Base-by-base conservation (phyloP, 1,139 yeast genomes). In the Yamadazyma pseudoaaseri region DNA sequence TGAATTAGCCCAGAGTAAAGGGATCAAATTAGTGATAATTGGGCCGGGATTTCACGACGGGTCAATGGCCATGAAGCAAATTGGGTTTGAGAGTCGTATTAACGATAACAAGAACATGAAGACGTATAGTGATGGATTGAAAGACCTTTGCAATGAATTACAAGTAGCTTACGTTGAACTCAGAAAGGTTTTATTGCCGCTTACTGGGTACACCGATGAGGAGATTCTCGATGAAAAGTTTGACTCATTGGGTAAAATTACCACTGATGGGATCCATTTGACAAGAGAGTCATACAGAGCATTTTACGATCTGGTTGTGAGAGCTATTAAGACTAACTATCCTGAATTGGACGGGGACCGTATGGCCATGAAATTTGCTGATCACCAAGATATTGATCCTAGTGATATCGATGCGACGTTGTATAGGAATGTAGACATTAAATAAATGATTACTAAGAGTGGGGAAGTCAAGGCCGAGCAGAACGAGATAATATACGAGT, bases 201-300 rank as follows among this genome's bases (percentile, higher is more conserved):
- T 21, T 11, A 30, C 37, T 26, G 47, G 43, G 9, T 35, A 31
- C 16, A 35, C 47, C 6, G 43, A 41, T 27, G 43, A 46, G 12
- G 44, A 51, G 16, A 26, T 54, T 6, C 29, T 51, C 11, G 34
- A 45, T 10, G 44, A 41, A 15, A 38, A 44, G 6, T 35, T 33
- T 9, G 49, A 46, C 0, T 44, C 46, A 17, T 43, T 41, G 5
- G 23, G 26, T 6, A 9, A 23, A 3, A 48, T 52, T 18, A 41
- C 63, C 10, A 15, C 49, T 7, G 92, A 84, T 49, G 95, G 95
- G 0, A 58, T 86, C 27, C 96, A 86, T 53, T 81, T 70, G 51
- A 67, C 76, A 2, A 77, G 80, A 0, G 51, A 57, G n/a, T 86
- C 81, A 0, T 85, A 85, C 53, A 57, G 60, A 38, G 38, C 84